These are phyloP conservation scores for Aureobasidium melanogenum DNA, from an alignment of 2,329 filamentous ascomycete species.

Conservation along the genomic window DNA sequence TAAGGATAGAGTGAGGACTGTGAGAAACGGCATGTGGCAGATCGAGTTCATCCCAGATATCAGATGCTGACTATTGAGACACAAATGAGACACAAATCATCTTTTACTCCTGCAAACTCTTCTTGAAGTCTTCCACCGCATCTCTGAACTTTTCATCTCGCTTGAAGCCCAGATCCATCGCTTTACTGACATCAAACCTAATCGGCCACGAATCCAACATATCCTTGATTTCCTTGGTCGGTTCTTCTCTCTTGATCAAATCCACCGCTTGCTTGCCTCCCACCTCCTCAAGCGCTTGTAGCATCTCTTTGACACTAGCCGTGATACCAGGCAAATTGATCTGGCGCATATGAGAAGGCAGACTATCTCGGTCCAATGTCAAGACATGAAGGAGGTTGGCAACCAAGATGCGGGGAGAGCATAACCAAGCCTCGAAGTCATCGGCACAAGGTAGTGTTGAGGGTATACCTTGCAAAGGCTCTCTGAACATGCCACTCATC, in stretches of 20 bases:
- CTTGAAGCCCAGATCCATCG: constrained; percentile 43
- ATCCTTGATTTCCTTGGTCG: constrained; percentile 40
- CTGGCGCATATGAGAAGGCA: constrained; percentile 41
- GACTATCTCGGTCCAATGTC: constrained; percentile 40
- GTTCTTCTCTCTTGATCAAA: constrained; percentile 43
- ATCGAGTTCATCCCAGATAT: neutral
- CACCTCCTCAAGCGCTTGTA: constrained; percentile 47
- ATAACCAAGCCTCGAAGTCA: constrained; percentile 49
- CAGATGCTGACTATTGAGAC: too few species aligned
- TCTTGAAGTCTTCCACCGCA: constrained; percentile 36
- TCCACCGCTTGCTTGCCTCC: constrained; percentile 44
- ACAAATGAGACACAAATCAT: neutral
- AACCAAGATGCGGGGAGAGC: constrained; percentile 45
- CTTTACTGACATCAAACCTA: constrained; percentile 47
- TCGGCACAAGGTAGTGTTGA: constrained; percentile 43
- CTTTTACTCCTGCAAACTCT: constrained; percentile 2
- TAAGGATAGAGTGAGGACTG: too few species aligned
- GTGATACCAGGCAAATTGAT: constrained; percentile 48
- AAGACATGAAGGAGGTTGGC: constrained; percentile 46
- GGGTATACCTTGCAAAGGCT: constrained; percentile 43
- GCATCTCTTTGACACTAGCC: constrained; percentile 47
- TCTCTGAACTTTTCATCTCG: constrained; percentile 40
- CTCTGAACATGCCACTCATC: constrained; percentile 45
- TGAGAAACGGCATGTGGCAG: neutral
- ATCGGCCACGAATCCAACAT: constrained; percentile 51